phyloP scores from a whole-genome alignment of 441 rosid genomes.

The Populus hybrid region DNA sequence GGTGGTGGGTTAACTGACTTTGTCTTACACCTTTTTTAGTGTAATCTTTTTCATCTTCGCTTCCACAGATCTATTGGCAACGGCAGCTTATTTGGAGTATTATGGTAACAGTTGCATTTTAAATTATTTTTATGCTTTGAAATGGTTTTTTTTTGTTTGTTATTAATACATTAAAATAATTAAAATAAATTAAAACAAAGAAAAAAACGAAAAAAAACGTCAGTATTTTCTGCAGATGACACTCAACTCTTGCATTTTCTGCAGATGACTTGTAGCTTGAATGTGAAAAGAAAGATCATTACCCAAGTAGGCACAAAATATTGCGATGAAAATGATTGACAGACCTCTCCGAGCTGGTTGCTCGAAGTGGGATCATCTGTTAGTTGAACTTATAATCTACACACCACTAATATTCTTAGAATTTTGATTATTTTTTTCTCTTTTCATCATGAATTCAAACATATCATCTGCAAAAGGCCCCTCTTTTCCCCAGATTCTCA shows the following conservation, averaged over 20 bases:
- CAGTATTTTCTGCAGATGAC: background rate
- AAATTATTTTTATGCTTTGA: too few relatives aligned
- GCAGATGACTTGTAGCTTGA: background rate
- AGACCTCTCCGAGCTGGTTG: constrained; percentile 17
- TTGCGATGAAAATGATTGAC: constrained; percentile 11
- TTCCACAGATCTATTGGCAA: background rate
- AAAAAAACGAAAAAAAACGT: background rate
- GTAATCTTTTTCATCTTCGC: constrained; percentile 6
- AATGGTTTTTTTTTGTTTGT: too few relatives aligned
- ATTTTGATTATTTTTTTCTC: background rate
- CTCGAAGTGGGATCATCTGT: constrained; percentile 4
- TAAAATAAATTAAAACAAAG: background rate
- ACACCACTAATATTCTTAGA: background rate
- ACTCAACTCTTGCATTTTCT: background rate
- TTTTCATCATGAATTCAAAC: background rate
- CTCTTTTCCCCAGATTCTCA: too few relatives aligned
- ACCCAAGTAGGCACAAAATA: constrained; percentile 8
- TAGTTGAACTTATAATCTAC: constrained; percentile 7
- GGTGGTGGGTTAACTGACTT: constrained; percentile 17
- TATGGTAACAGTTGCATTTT: too few relatives aligned
- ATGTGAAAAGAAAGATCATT: background rate
- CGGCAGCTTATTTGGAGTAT: too few relatives aligned
- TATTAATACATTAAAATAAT: too few relatives aligned
- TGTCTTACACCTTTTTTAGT: constrained; percentile 17
- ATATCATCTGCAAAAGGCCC: too few relatives aligned